A percentile compares a stretch with the other conserved stretches of the same genome.
Evolutionary conservation across 192 early-diverging fungal species (phyloP).

Genomic region (Thoreauomyces humboldtii): DNA sequence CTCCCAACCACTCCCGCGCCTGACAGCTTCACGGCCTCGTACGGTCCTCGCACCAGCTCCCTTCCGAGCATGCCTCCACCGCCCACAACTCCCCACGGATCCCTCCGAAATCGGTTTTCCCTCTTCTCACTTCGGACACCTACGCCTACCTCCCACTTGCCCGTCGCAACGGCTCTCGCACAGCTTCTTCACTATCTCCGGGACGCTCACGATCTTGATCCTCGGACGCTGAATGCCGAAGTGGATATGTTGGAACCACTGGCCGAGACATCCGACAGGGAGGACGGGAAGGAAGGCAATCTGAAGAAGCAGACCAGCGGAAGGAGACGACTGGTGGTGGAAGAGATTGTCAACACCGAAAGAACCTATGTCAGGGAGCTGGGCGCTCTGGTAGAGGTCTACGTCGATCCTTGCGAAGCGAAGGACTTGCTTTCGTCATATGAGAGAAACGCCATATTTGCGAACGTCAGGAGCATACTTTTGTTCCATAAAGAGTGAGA

Average conservation of each 20-base stretch:
- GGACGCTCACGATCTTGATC: constrained; percentile 23
- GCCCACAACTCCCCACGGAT: neutral
- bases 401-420: constrained; percentile 36
- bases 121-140: neutral
- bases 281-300: no score
- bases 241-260: no score
- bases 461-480: constrained; percentile 78
- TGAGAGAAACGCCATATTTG: constrained; percentile 53
- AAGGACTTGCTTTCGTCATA: constrained; percentile 21
- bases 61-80: no score
- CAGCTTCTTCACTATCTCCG: no score
- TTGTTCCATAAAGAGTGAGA: constrained; percentile 60
- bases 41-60: no score
- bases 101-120: neutral
- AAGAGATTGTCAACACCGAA: constrained; percentile 83
- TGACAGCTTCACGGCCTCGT: no score
- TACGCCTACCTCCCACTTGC: constrained; percentile 15
- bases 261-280: no score
- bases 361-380: constrained; percentile 82
- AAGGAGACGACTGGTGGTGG: constrained; percentile 65
- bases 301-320: constrained; percentile 39
- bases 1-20: no score
- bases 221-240: constrained; percentile 11
- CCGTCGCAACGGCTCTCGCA: no score
- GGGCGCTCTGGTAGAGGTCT: constrained; percentile 68